phyloP scores from a whole-genome alignment of 805 yeast genomes.

The Candida maris region DNA sequence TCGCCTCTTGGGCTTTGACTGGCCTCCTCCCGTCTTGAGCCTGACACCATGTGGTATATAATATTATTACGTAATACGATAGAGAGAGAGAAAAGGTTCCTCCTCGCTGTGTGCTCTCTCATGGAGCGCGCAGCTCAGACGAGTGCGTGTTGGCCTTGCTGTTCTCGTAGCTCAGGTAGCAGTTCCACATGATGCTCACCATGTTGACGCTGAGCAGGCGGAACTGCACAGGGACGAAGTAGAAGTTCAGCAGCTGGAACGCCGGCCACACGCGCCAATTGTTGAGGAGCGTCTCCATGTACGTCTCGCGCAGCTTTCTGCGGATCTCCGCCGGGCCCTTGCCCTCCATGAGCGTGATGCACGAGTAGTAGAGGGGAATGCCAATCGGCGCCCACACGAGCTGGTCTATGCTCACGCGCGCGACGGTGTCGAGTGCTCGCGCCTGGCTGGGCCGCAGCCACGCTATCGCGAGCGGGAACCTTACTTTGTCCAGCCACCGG shows the following conservation, averaged over 20 bases:
- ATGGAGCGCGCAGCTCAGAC: conserved; percentile 1
- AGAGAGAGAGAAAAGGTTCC: neutral
- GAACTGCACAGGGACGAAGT: conserved; percentile 66
- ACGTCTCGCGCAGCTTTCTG: conserved; percentile 44
- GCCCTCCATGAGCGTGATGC: conserved; percentile 66
- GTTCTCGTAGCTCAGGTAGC: conserved; percentile 64
- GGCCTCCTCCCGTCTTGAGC: too few relatives aligned
- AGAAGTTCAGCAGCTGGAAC: conserved; percentile 76
- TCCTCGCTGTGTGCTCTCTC: conserved; percentile 4
- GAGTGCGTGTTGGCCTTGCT: conserved; percentile 17
- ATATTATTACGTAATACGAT: too few relatives aligned
- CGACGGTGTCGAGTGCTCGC: conserved; percentile 33
- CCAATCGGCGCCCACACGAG: conserved; percentile 72
- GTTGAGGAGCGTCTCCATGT: conserved; percentile 63
- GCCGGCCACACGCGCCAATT: conserved; percentile 92
- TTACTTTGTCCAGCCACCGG: conserved; percentile 41
- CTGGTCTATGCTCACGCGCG: conserved; percentile 70
- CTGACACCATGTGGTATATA: too few relatives aligned
- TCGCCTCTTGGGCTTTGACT: too few relatives aligned
- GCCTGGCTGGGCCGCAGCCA: conserved; percentile 5
- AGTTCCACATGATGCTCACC: conserved; percentile 80
- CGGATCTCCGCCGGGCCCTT: conserved; percentile 38
- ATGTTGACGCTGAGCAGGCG: conserved; percentile 67
- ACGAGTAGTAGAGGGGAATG: conserved; percentile 65
- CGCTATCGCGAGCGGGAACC: conserved; percentile 31